A percentile compares a stretch with the other conserved stretches of the same genome.
phyloP scores from a whole-genome alignment of 2,329 filamentous ascomycete genomes.

The Fusarium sulawesiense region DNA sequence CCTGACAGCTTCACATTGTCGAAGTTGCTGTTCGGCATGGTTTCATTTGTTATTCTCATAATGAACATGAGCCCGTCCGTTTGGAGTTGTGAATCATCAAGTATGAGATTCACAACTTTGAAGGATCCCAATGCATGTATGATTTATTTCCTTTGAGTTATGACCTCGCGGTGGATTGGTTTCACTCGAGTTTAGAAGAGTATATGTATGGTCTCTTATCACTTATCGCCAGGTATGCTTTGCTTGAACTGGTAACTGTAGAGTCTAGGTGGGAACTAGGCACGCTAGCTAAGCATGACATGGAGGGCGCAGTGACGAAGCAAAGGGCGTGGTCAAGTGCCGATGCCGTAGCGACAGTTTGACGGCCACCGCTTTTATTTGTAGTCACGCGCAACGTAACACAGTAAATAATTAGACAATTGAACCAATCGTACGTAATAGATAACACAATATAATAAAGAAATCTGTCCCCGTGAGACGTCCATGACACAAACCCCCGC shows the following conservation, averaged over 20 bases:
- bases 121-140: background rate
- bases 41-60: background rate
- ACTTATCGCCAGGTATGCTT: background rate
- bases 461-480: constrained; percentile 13
- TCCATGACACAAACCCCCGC: constrained; percentile 35
- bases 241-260: background rate
- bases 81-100: background rate
- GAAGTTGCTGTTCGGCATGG: background rate
- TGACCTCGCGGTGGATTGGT: background rate
- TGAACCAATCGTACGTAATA: constrained; percentile 28
- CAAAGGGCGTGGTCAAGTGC: constrained; percentile 36
- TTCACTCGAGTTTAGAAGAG: background rate
- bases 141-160: background rate
- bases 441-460: constrained; percentile 10
- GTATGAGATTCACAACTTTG: background rate
- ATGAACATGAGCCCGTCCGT: background rate
- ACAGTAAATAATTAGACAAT: background rate
- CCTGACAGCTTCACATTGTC: background rate
- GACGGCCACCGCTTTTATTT: constrained; percentile 7
- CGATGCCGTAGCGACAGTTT: constrained; percentile 23
- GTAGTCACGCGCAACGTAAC: constrained; percentile 21
- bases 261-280: background rate
- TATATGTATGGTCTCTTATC: background rate
- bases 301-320: constrained; percentile 35
- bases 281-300: constrained; percentile 22